Percentiles rank a stretch among this genome's conserved stretches.
Evolutionary conservation across 2,329 filamentous ascomycete species (phyloP).

Genomic region (Colletotrichum godetiae): DNA sequence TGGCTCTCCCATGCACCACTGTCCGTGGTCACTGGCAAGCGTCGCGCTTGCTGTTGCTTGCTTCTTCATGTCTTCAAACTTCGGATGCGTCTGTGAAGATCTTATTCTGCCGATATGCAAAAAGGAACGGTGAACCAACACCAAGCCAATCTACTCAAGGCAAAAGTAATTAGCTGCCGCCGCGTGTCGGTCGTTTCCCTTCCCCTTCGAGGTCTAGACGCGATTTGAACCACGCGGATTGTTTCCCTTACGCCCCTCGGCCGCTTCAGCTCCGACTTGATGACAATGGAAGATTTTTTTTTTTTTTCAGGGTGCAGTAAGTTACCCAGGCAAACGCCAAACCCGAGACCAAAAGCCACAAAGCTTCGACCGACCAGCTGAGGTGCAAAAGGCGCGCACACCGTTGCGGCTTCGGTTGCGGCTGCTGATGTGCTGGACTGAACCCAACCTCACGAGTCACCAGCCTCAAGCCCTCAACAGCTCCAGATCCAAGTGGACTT

Average conservation of each 20-base stretch:
- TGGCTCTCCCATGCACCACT: neutral
- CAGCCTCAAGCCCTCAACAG: neutral
- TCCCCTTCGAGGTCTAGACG: slow-evolving; percentile 3
- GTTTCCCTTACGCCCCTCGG: neutral
- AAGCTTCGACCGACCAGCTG: neutral
- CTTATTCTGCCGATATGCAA: slow-evolving; percentile 22
- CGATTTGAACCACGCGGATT: neutral
- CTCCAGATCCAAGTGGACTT: neutral
- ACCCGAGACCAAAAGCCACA: neutral
- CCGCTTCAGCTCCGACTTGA: neutral
- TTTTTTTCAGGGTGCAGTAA: neutral
- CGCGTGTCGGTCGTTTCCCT: neutral
- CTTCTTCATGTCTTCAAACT: slow-evolving; percentile 26
- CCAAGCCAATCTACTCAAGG: slow-evolving; percentile 22
- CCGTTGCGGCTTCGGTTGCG: neutral
- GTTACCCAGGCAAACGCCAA: neutral
- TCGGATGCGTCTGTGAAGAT: neutral
- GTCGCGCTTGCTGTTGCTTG: slow-evolving; percentile 2
- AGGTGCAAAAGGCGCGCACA: neutral
- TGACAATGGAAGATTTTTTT: neutral
- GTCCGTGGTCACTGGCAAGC: neutral
- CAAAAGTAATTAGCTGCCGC: neutral
- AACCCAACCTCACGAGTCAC: neutral
- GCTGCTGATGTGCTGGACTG: neutral
- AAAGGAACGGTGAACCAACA: neutral